Evolutionary conservation across 768 basidiomycete genomes (phyloP), one percentile per base, ranked within the genome.

Genomic region (Russula virescens): DNA sequence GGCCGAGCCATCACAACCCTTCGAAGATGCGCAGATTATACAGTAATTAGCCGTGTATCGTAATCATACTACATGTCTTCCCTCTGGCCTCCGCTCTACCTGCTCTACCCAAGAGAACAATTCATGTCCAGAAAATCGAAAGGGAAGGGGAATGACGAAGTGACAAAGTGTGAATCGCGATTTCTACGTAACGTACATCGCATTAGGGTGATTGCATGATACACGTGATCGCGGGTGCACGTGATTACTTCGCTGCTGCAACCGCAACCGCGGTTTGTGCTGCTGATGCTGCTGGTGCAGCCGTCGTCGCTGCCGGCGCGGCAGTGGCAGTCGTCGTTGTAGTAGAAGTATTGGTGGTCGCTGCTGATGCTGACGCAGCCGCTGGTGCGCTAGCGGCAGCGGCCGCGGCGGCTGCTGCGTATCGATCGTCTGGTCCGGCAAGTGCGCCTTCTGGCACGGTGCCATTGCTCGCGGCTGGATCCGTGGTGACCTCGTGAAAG

Each of bases 401-500:
- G 3, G 38, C 38, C 5, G 11, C 46, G 42, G 16, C 40, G 26
- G 19, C 63, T 1, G 58, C 18, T 11, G 45, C 42, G n/a, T 48
- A 66, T 14, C 50, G 51, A 48, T 73, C 74, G 34, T 85, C 84
- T 25, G 85, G 84, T 19, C 84, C 87, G 43, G 88, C 82, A 61
- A 89, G 76, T n/a, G 88, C 82, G 54, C 87, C 88, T 72, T 84
- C 81, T 38, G 86, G 78, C 25, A 81, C 69, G 31, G 53, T 55
- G 52, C 72, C 72, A 18, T 70, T 68, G 46, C 76, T 69, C 11
- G 76, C 72, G 16, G 43, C n/a, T 2, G 81, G 71, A 59, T 87
- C 86, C 42, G 81, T 63, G 26, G 62, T 83, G 46, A 88, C 86
- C 75, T 90, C 88, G 70, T 91, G 89, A 81, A 91, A 91, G 70